These are phyloP conservation scores for Nitzschia sp. DNA, from an alignment of 108 stramenopile species.

Conservation along the genomic window DNA sequence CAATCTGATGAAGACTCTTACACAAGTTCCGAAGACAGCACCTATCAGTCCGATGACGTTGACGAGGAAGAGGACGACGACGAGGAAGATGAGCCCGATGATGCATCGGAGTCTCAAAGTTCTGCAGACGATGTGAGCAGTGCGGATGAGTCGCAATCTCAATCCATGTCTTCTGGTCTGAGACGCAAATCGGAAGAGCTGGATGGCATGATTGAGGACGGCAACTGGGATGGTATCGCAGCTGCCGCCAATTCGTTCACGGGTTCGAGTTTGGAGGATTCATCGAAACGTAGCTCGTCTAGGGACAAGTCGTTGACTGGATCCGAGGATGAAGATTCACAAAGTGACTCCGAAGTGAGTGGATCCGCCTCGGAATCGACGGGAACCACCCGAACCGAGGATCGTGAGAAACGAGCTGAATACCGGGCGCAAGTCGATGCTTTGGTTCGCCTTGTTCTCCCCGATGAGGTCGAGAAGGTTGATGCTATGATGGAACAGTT, in stretches of 20 bases:
- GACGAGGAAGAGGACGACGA: constrained; percentile 18
- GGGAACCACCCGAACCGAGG: constrained; percentile 22
- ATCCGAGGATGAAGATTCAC: constrained; percentile 32
- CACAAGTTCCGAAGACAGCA: constrained; percentile 35
- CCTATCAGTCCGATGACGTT: constrained; percentile 26
- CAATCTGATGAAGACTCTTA: constrained; percentile 26
- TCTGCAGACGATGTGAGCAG: constrained; percentile 27
- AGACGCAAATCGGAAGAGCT: constrained; percentile 31
- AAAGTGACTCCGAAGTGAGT: constrained; percentile 22
- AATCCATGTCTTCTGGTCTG: constrained; percentile 13
- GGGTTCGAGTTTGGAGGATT: constrained; percentile 23
- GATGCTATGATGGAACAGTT: constrained; percentile 83
- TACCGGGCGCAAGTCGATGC: constrained; percentile 73
- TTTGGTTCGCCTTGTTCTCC: constrained; percentile 65
- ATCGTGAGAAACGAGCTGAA: constrained; percentile 47
- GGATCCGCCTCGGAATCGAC: constrained; percentile 10
- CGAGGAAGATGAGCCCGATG: constrained; percentile 17
- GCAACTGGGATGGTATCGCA: constrained; percentile 51
- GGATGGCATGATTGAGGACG: constrained; percentile 37
- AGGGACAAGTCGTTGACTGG: neutral
- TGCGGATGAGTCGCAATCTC: constrained; percentile 13
- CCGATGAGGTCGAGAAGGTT: constrained; percentile 77
- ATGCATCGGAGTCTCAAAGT: constrained; percentile 19
- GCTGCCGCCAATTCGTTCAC: constrained; percentile 30
- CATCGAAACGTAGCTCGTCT: constrained; percentile 14